These are phyloP conservation scores for Prosopis cineraria DNA, from an alignment of 306 rosid genomes.

Conservation along the genomic window DNA sequence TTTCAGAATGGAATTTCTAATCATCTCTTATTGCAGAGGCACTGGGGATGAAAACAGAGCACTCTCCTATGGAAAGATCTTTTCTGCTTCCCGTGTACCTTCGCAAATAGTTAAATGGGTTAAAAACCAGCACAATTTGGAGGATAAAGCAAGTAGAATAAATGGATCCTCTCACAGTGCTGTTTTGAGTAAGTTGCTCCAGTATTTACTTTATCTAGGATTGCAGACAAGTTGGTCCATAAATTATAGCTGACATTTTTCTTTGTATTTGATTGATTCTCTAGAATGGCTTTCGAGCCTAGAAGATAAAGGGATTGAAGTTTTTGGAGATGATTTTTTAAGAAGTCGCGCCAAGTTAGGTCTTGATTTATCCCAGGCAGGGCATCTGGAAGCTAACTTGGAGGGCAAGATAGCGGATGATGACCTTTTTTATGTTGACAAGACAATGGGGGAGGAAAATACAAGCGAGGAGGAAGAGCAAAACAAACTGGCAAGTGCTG, in stretches of 20 bases:
- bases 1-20: constrained; percentile 24
- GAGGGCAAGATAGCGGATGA: constrained; percentile 47
- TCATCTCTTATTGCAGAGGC: constrained; percentile 47
- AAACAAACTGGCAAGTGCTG: constrained; percentile 48
- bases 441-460: constrained; percentile 42
- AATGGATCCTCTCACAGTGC: constrained; percentile 57
- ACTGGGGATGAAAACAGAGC: constrained; percentile 71
- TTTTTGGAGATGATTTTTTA: constrained; percentile 56
- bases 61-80: constrained; percentile 57
- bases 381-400: constrained; percentile 37
- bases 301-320: constrained; percentile 59
- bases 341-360: constrained; percentile 41
- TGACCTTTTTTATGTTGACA: constrained; percentile 62
- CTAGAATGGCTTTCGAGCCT: constrained; percentile 75
- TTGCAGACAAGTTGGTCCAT: constrained; percentile 7
- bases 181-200: constrained; percentile 56
- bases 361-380: constrained; percentile 35
- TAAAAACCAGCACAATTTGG: constrained; percentile 43
- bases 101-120: constrained; percentile 57
- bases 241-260: constrained; percentile 29
- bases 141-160: constrained; percentile 45
- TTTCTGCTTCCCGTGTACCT: constrained; percentile 56
- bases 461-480: constrained; percentile 38
- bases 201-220: not conserved
- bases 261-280: constrained; percentile 29